phyloP scores from a whole-genome alignment of 768 basidiomycete species.

The Pleurotus tuber-regium region DNA sequence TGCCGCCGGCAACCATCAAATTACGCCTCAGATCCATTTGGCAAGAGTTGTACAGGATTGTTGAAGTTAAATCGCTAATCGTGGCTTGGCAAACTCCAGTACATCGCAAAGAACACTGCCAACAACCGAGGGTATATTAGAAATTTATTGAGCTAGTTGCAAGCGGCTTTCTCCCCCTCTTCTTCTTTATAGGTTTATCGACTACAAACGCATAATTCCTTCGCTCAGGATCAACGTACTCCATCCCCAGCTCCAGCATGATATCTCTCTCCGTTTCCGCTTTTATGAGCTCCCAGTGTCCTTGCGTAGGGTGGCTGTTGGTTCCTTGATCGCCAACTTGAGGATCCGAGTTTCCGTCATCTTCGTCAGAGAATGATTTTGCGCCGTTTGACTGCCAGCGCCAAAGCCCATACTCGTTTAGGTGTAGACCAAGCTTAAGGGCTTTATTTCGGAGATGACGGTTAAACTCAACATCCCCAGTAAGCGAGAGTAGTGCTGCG shows the following conservation, averaged over 20 bases:
- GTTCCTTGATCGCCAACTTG: too few relatives aligned
- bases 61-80: too few relatives aligned
- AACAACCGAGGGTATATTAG: too few relatives aligned
- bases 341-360: not conserved
- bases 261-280: constrained; percentile 44
- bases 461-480: constrained; percentile 54
- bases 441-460: constrained; percentile 42
- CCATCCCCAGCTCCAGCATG: constrained; percentile 40
- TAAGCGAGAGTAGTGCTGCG: constrained; percentile 50
- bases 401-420: constrained; percentile 70
- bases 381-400: constrained; percentile 35
- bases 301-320: constrained; percentile 17
- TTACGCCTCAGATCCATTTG: too few relatives aligned
- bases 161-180: not conserved
- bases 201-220: constrained; percentile 32
- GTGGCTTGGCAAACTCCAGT: too few relatives aligned
- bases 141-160: too few relatives aligned
- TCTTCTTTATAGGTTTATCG: not conserved
- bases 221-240: constrained; percentile 35
- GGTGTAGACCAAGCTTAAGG: constrained; percentile 38
- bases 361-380: constrained; percentile 3
- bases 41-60: too few relatives aligned
- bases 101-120: too few relatives aligned
- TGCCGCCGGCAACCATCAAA: too few relatives aligned
- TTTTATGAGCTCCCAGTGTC: constrained; percentile 47